These are phyloP conservation scores for Phlebiopsis flavidoalba DNA, from an alignment of 768 basidiomycete species.

Conservation along the genomic window DNA sequence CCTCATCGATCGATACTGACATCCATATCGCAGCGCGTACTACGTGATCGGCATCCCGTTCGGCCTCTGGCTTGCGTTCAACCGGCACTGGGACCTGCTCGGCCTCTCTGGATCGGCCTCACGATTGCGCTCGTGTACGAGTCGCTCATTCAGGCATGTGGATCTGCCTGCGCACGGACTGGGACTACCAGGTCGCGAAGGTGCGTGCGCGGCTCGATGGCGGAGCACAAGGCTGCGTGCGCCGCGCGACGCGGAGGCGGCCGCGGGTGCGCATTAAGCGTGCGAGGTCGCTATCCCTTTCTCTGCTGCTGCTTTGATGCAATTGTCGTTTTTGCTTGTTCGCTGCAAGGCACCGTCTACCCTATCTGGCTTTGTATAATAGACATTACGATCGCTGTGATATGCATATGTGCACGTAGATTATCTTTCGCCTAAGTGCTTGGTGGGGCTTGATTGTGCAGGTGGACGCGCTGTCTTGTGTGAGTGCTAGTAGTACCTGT, in stretches of 20 bases:
- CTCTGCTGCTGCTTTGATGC: too few species aligned
- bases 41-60: constrained; percentile 82
- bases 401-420: too few species aligned
- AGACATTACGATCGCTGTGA: not conserved
- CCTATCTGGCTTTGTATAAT: not conserved
- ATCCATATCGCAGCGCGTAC: constrained; percentile 46
- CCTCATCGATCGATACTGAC: constrained; percentile 4
- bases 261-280: not conserved
- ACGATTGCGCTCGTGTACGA: constrained; percentile 61
- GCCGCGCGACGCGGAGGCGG: constrained; percentile 11
- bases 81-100: constrained; percentile 45
- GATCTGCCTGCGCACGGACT: constrained; percentile 56
- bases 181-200: constrained; percentile 63
- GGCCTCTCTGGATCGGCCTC: constrained; percentile 89
- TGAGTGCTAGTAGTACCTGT: too few species aligned
- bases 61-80: constrained; percentile 75
- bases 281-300: not conserved
- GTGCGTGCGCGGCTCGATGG: constrained; percentile 46
- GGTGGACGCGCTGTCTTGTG: too few species aligned
- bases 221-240: constrained; percentile 33
- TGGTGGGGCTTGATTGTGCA: too few species aligned
- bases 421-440: too few species aligned
- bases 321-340: not conserved
- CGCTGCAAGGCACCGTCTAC: not conserved
- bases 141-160: constrained; percentile 47